These are phyloP conservation scores for Didymosphaeria variabile DNA, from an alignment of 2,329 filamentous ascomycete genomes.

Conservation along the genomic window DNA sequence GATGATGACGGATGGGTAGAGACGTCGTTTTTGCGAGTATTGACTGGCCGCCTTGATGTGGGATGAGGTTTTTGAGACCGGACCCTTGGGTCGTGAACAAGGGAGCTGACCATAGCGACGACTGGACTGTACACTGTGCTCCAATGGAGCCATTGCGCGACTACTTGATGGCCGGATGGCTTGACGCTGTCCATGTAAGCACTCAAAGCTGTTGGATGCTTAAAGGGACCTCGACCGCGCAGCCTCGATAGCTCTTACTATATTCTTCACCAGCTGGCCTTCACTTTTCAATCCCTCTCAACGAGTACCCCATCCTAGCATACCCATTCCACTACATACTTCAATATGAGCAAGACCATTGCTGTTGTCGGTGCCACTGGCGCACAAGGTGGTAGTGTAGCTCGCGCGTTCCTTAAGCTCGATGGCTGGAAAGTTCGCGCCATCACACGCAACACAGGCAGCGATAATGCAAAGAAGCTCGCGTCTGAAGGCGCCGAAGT, in stretches of 20 bases:
- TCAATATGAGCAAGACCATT: conserved; percentile 20
- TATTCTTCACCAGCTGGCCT: background rate
- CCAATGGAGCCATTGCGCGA: background rate
- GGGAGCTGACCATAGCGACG: background rate
- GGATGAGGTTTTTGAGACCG: background rate
- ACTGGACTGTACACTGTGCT: background rate
- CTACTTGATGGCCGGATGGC: background rate
- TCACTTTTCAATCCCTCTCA: background rate
- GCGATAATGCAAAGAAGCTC: conserved; percentile 29
- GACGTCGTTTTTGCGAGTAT: background rate
- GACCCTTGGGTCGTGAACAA: background rate
- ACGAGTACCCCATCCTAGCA: background rate
- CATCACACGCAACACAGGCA: conserved; percentile 33
- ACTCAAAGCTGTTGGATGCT: background rate
- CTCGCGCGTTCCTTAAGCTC: conserved; percentile 26
- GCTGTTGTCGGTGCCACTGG: conserved; percentile 29
- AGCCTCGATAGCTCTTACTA: background rate
- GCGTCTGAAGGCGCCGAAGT: conserved; percentile 24
- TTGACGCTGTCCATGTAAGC: background rate
- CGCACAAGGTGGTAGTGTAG: conserved; percentile 32
- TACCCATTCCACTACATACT: no score
- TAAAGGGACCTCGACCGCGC: background rate
- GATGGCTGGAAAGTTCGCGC: conserved; percentile 31
- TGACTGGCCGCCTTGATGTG: background rate
- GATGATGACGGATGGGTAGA: background rate